A percentile compares a stretch with the other conserved stretches of the same genome.
phyloP scores from a whole-genome alignment of 495 filamentous ascomycete genomes.

The Bombardia bombarda region DNA sequence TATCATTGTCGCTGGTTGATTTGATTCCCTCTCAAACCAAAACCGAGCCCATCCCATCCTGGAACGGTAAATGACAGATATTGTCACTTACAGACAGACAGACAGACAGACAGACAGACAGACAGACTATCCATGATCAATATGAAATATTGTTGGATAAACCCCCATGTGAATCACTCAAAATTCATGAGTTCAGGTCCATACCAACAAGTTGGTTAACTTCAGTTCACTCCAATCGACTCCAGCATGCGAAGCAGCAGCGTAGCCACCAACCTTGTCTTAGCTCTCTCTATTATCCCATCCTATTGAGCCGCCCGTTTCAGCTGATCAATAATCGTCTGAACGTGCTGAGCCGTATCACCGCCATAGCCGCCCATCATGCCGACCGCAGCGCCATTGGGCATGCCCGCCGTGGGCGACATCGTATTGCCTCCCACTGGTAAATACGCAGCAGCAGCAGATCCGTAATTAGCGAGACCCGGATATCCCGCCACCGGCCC shows the following conservation, averaged over 20 bases:
- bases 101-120: not conserved
- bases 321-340: constrained; percentile 20
- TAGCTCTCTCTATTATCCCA: too few relatives aligned
- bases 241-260: not conserved
- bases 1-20: not conserved
- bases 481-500: constrained; percentile 14
- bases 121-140: not conserved
- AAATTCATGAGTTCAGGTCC: not conserved
- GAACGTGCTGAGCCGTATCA: constrained; percentile 18
- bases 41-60: not conserved
- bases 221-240: not conserved
- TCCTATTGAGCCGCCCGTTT: constrained; percentile 9
- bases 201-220: not conserved
- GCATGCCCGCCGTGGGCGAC: not conserved
- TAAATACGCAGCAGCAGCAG: too few relatives aligned
- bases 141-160: not conserved
- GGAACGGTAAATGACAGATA: too few relatives aligned
- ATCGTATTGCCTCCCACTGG: too few relatives aligned
- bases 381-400: constrained; percentile 15
- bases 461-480: constrained; percentile 3
- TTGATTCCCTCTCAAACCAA: not conserved
- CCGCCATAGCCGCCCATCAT: constrained; percentile 5
- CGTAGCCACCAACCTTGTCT: too few relatives aligned
- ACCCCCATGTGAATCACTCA: not conserved
- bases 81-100: not conserved